Percentiles rank a stretch among this genome's conserved stretches.
These are phyloP conservation scores for Epichloe festucae DNA, from an alignment of 2,329 filamentous ascomycete species.

Conservation along the genomic window DNA sequence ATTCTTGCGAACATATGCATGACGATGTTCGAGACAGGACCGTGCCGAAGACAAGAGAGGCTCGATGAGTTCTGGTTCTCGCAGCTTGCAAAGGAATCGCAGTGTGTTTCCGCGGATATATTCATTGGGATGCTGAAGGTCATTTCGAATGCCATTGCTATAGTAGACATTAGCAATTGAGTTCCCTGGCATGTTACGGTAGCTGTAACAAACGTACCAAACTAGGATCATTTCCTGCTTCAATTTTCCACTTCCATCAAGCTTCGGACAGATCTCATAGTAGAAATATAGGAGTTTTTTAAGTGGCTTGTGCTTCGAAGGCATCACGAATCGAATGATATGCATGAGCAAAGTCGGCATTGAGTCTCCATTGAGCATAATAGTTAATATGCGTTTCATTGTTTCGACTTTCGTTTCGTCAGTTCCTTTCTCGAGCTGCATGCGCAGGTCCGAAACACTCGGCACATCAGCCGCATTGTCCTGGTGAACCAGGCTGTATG, in stretches of 20 bases:
- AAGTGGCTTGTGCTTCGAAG: slow-evolving; percentile 85
- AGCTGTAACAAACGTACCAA: slow-evolving; percentile 44
- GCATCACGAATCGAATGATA: slow-evolving; percentile 99
- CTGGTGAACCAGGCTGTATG: slow-evolving; percentile 94
- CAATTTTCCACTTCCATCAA: slow-evolving; percentile 80
- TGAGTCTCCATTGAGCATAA: slow-evolving; percentile 96
- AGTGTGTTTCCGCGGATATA: slow-evolving; percentile 97
- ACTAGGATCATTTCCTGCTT: slow-evolving; percentile 99
- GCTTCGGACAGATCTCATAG: slow-evolving; percentile 97
- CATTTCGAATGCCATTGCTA: slow-evolving; percentile 96
- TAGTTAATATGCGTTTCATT: slow-evolving; percentile 88
- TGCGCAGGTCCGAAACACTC: slow-evolving; percentile 79
- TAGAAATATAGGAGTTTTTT: slow-evolving; percentile 99
- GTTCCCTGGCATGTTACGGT: background rate
- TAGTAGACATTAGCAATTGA: background rate
- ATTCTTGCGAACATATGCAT: slow-evolving; percentile 97
- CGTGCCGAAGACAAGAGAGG: slow-evolving; percentile 86
- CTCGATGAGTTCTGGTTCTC: slow-evolving; percentile 91
- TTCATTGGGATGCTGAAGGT: slow-evolving; percentile 94
- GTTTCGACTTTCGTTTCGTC: slow-evolving; percentile 90
- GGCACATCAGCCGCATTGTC: slow-evolving; percentile 94
- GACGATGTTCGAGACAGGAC: slow-evolving; percentile 85
- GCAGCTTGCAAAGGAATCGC: slow-evolving; percentile 91
- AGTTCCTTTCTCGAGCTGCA: slow-evolving; percentile 83
- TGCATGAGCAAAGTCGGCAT: slow-evolving; percentile 97